A percentile compares a stretch with the other conserved stretches of the same genome.
These are phyloP conservation scores for Candida xiaguanensis DNA, from an alignment of 805 yeast species.

Conservation along the genomic window DNA sequence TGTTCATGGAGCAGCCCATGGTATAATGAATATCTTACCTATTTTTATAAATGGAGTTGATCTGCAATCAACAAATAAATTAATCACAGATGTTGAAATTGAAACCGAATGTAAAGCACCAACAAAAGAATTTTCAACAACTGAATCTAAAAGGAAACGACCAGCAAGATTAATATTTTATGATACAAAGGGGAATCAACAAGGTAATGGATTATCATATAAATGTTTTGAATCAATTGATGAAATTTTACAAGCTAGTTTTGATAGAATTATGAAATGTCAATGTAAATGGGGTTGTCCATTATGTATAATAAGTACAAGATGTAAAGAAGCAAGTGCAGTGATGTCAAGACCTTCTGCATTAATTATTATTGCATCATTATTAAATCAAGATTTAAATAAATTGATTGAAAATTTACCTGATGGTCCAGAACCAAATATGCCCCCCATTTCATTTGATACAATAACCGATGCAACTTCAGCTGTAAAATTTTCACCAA, in stretches of 20 bases:
- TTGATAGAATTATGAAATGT: slow-evolving; percentile 59
- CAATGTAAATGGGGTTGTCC: slow-evolving; percentile 78
- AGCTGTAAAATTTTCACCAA: slow-evolving; percentile 58
- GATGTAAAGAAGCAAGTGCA: slow-evolving; percentile 74
- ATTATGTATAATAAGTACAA: slow-evolving; percentile 77
- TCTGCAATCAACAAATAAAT: slow-evolving; percentile 30
- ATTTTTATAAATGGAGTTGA: slow-evolving; percentile 68
- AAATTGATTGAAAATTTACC: slow-evolving; percentile 42
- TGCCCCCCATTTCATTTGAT: slow-evolving; percentile 68
- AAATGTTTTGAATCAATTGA: slow-evolving; percentile 80
- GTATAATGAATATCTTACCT: slow-evolving; percentile 75
- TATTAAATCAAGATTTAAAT: slow-evolving; percentile 54
- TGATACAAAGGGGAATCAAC: slow-evolving; percentile 78
- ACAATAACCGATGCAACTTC: slow-evolving; percentile 56
- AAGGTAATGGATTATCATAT: slow-evolving; percentile 75
- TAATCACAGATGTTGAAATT: slow-evolving; percentile 51
- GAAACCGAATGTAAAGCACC: slow-evolving; percentile 97
- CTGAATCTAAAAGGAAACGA: slow-evolving; percentile 67
- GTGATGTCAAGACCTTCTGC: slow-evolving; percentile 91
- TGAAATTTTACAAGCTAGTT: slow-evolving; percentile 57
- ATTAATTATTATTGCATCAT: slow-evolving; percentile 55
- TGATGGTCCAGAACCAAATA: slow-evolving; percentile 72
- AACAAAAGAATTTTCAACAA: slow-evolving; percentile 84
- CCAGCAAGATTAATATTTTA: slow-evolving; percentile 86
- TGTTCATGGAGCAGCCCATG: slow-evolving; percentile 96